Evolutionary conservation across 306 rosid species (phyloP).

Genomic region (Hylodesmum podocarpum): DNA sequence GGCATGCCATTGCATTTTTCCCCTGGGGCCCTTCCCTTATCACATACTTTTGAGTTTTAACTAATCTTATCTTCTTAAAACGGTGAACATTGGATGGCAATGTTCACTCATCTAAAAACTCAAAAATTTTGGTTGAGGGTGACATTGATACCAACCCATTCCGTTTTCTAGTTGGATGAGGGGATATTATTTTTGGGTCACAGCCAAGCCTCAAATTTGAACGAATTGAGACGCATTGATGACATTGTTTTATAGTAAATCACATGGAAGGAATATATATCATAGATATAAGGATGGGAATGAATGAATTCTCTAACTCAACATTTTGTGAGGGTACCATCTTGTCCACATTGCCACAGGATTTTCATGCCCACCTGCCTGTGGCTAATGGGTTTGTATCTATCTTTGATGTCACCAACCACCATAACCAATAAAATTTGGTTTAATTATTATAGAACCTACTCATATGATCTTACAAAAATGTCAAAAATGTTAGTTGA

Average conservation of each 20-base stretch:
- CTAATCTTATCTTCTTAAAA: neutral
- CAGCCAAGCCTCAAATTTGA: constrained; percentile 22
- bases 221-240: constrained; percentile 20
- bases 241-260: neutral
- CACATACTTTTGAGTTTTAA: neutral
- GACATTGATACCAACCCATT: neutral
- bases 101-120: neutral
- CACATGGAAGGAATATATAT: constrained; percentile 42
- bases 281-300: constrained; percentile 36
- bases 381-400: neutral
- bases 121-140: neutral
- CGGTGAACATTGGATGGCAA: neutral
- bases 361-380: constrained; percentile 19
- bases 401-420: neutral
- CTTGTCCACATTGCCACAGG: constrained; percentile 18
- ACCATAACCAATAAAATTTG: too few species aligned
- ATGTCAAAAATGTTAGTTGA: too few species aligned
- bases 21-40: neutral
- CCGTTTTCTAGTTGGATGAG: neutral
- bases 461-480: too few species aligned
- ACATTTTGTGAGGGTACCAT: constrained; percentile 29
- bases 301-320: neutral
- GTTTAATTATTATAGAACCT: too few species aligned
- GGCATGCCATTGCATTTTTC: constrained; percentile 13
- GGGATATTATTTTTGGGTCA: constrained; percentile 8